Evolutionary conservation across 2,329 filamentous ascomycete species (phyloP).

Genomic region (Sclerotinia sclerotiorum): DNA sequence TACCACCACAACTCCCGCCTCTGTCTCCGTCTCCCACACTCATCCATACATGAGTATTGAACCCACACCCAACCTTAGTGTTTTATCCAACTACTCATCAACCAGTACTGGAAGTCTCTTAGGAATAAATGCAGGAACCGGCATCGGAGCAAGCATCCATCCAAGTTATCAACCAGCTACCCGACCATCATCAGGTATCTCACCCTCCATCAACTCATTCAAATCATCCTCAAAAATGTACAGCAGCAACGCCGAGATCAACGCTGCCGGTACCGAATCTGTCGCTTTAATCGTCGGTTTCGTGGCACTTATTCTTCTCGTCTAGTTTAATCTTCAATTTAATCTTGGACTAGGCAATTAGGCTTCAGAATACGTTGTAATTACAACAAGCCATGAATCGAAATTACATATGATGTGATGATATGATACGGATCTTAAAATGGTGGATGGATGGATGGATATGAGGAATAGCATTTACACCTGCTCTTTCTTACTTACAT

Average conservation of each 20-base stretch:
- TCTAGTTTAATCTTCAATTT: neutral
- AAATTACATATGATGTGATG: neutral
- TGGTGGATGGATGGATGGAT: neutral
- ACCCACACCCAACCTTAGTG: neutral
- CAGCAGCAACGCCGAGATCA: neutral
- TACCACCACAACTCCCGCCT: too few relatives aligned
- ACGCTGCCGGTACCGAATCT: neutral
- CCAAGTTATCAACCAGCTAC: neutral
- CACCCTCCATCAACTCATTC: neutral
- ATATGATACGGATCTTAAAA: neutral
- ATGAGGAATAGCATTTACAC: neutral
- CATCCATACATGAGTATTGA: constrained; percentile 1
- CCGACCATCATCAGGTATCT: neutral
- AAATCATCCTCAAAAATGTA: neutral
- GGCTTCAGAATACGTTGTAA: neutral
- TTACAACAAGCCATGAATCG: neutral
- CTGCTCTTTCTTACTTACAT: constrained; percentile 1
- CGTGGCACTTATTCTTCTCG: neutral
- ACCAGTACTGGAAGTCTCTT: neutral
- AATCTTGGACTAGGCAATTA: neutral
- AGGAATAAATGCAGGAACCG: neutral
- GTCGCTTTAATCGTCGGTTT: neutral
- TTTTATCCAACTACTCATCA: neutral
- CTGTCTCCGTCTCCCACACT: neutral
- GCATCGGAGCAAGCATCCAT: neutral